A percentile compares a stretch with the other conserved stretches of the same genome.
phyloP scores from a whole-genome alignment of 208 protist genomes.

The Jaenimonas drosophilae region DNA sequence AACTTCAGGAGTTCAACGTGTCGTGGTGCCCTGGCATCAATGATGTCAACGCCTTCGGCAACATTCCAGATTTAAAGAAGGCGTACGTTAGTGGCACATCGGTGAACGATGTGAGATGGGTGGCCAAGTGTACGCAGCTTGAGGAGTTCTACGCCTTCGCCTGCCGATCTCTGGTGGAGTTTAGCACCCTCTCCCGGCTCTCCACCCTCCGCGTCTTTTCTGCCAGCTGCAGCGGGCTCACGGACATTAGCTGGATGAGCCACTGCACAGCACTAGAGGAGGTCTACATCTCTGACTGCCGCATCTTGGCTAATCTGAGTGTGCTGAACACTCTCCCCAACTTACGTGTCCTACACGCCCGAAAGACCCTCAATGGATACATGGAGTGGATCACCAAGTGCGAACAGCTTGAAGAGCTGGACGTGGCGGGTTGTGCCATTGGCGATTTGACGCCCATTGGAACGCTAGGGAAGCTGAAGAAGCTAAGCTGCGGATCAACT shows the following conservation, averaged over 20 bases:
- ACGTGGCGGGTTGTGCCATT: not conserved
- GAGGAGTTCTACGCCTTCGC: not conserved
- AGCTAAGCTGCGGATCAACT: not conserved
- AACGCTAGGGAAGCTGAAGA: not conserved
- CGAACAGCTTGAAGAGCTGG: not conserved
- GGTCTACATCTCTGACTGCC: not conserved
- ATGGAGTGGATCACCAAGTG: constrained; percentile 2
- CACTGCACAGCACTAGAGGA: not conserved
- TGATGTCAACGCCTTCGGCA: not conserved
- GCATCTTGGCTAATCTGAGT: too few species aligned
- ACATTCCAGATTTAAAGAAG: not conserved
- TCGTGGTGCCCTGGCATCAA: not conserved
- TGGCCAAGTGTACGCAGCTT: not conserved
- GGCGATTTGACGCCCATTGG: not conserved
- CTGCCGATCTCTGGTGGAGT: not conserved
- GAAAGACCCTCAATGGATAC: not conserved
- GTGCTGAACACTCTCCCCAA: too few species aligned
- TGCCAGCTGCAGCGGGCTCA: constrained; percentile 1
- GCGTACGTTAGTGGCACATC: not conserved
- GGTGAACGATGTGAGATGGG: constrained; percentile 1
- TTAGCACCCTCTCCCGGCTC: not conserved
- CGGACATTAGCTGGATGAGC: constrained; percentile 1
- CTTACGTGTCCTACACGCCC: not conserved
- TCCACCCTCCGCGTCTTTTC: not conserved
- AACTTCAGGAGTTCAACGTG: too few species aligned